Evolutionary conservation across 2,329 filamentous ascomycete genomes (phyloP).

Genomic region (Fusarium lateritium): DNA sequence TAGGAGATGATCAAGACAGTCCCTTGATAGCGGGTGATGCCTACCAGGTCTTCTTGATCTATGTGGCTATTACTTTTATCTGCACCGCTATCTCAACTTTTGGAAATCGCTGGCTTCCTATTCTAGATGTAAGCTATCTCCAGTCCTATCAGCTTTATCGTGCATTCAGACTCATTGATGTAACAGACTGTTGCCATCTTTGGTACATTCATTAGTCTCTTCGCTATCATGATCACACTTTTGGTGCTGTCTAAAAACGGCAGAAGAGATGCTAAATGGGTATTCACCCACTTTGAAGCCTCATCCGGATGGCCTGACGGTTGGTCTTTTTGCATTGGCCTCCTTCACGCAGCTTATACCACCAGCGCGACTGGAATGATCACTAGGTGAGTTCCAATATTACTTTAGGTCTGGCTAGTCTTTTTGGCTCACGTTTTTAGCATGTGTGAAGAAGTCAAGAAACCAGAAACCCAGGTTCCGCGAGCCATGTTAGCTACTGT

Average conservation of each 20-base stretch:
- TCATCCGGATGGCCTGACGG: constrained; percentile 78
- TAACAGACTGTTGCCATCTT: constrained; percentile 78
- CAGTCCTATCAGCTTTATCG: neutral
- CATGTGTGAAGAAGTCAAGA: constrained; percentile 81
- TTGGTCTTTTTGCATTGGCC: constrained; percentile 81
- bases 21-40: constrained; percentile 63
- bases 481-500: constrained; percentile 80
- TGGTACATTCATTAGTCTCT: constrained; percentile 79
- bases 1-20: constrained; percentile 60
- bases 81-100: constrained; percentile 76
- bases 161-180: constrained; percentile 7
- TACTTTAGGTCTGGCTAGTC: neutral
- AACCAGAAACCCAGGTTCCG: constrained; percentile 77
- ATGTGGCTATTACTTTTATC: constrained; percentile 77
- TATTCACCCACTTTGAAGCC: constrained; percentile 76
- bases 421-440: constrained; percentile 53
- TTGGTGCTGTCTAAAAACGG: constrained; percentile 78
- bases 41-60: constrained; percentile 81
- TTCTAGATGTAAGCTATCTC: constrained; percentile 73
- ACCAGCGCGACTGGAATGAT: constrained; percentile 86
- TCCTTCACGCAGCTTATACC: constrained; percentile 80
- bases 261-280: constrained; percentile 72
- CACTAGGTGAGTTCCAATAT: constrained; percentile 70
- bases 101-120: constrained; percentile 75
- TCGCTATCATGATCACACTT: constrained; percentile 74